These are phyloP conservation scores for Tuber magnatum DNA, from an alignment of 495 filamentous ascomycete species.

Conservation along the genomic window DNA sequence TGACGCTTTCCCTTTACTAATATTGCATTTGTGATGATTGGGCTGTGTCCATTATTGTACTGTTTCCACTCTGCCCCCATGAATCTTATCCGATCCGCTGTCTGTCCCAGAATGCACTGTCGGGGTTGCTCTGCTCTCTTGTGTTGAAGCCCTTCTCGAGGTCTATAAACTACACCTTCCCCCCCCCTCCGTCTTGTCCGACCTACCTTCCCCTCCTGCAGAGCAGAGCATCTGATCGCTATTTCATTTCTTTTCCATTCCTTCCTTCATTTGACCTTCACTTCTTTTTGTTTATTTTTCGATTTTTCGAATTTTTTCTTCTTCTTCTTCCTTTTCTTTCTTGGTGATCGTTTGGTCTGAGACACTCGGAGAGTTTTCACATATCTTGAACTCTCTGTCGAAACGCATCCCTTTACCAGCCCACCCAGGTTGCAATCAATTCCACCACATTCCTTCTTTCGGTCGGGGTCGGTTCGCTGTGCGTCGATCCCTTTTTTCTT, in stretches of 20 bases:
- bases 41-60: neutral
- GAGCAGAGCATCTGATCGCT: neutral
- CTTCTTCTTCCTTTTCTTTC: neutral
- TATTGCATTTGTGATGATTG: neutral
- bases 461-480: neutral
- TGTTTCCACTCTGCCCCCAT: neutral
- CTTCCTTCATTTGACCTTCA: neutral
- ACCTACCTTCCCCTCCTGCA: neutral
- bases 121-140: neutral
- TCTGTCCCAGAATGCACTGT: neutral
- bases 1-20: neutral
- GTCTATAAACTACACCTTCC: neutral
- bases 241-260: neutral
- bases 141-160: neutral
- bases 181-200: neutral
- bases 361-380: neutral
- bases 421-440: neutral
- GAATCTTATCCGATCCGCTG: neutral
- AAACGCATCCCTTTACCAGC: neutral
- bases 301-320: neutral
- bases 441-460: neutral
- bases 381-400: neutral
- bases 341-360: neutral
- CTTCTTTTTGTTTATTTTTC: conserved; percentile 2
- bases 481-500: neutral